Evolutionary conservation across 495 filamentous ascomycete species (phyloP).

Genomic region (Aspergillus funiculosus): DNA sequence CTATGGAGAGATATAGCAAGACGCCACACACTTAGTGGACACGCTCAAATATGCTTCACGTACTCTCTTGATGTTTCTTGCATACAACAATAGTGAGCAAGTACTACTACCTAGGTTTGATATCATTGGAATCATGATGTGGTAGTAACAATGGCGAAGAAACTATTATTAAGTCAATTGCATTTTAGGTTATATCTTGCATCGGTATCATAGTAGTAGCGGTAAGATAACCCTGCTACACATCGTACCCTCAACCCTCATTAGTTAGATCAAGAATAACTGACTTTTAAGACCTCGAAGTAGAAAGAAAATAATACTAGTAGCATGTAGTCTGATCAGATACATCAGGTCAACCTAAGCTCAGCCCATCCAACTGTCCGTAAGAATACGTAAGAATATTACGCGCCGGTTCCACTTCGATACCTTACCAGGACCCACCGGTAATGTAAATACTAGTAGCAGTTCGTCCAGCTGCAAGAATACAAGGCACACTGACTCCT

Average conservation of each 20-base stretch:
- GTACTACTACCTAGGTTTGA: background rate
- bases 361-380: too few species aligned
- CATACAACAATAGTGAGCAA: too few species aligned
- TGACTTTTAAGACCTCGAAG: too few species aligned
- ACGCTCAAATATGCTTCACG: too few species aligned
- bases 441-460: conserved; percentile 10
- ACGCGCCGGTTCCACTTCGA: background rate
- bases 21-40: too few species aligned
- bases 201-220: background rate
- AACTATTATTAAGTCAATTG: conserved; percentile 13
- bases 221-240: conserved; percentile 3
- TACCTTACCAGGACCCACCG: conserved; percentile 4
- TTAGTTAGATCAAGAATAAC: too few species aligned
- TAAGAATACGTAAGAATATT: background rate
- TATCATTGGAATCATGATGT: conserved; percentile 1
- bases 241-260: background rate
- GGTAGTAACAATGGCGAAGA: conserved; percentile 3
- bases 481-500: conserved; percentile 1
- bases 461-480: background rate
- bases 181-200: conserved; percentile 15
- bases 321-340: conserved; percentile 7
- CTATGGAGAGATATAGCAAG: too few species aligned
- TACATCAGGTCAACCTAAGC: too few species aligned
- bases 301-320: background rate
- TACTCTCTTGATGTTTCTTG: too few species aligned